Evolutionary conservation across 352 stramenopile species (phyloP).

Genomic region (Plasmopara muralis): DNA sequence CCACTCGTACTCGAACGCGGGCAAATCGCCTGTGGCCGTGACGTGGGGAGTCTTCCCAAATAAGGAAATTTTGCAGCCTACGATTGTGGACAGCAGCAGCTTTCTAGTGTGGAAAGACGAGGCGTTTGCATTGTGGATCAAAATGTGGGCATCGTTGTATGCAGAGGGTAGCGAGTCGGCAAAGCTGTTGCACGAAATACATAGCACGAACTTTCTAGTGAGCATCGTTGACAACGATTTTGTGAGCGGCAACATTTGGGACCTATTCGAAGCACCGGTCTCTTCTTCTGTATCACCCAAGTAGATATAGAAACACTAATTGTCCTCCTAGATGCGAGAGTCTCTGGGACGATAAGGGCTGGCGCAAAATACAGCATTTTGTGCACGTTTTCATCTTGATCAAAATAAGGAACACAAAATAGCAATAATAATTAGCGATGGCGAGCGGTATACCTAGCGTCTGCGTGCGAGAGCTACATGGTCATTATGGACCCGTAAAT

Average conservation of each 20-base stretch:
- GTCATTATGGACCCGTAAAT: conserved; percentile 68
- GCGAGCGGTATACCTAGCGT: conserved; percentile 13
- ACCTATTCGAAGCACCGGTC: conserved; percentile 42
- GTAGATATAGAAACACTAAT: too few species aligned
- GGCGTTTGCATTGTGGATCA: conserved; percentile 95
- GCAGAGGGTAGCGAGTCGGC: conserved; percentile 84
- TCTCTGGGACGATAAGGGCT: too few species aligned
- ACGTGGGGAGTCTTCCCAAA: conserved; percentile 98
- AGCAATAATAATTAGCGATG: too few species aligned
- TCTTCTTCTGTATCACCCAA: too few species aligned
- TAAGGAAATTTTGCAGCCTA: conserved; percentile 95
- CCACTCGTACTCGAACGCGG: conserved; percentile 88
- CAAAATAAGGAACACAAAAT: too few species aligned
- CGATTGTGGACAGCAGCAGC: conserved; percentile 95
- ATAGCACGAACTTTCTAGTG: conserved; percentile 97
- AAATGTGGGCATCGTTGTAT: conserved; percentile 95
- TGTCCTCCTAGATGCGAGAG: too few species aligned
- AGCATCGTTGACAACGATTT: conserved; percentile 99
- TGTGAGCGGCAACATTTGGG: conserved; percentile 81
- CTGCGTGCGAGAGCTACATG: conserved; percentile 47
- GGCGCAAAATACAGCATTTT: too few species aligned
- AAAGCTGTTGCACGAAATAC: conserved; percentile 92
- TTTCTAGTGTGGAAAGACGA: conserved; percentile 97
- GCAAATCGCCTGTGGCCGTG: conserved; percentile 90
- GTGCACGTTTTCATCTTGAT: too few species aligned